Conservation (phyloP, 305 asterid species). For the Rubia tinctorum region DNA sequence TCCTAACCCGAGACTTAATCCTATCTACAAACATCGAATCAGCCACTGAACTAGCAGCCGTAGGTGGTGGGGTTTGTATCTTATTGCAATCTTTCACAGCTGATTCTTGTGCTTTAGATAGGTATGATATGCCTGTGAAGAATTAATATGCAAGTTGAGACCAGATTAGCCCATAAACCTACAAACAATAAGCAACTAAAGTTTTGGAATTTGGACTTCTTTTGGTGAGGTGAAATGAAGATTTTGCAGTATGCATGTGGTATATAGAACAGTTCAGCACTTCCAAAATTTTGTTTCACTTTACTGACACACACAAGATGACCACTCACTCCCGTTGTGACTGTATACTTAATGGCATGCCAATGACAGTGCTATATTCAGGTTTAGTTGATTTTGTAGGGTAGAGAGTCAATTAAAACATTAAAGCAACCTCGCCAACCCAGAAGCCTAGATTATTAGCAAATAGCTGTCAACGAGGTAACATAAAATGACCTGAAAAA, state of each 20-base stretch:
- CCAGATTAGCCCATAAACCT: not conserved
- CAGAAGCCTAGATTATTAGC: not conserved
- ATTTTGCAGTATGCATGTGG: not conserved
- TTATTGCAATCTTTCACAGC: conserved; percentile 38
- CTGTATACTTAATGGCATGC: not conserved
- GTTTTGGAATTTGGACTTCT: not conserved
- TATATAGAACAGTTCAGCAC: not conserved
- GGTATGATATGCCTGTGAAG: conserved; percentile 72
- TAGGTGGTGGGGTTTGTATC: conserved; percentile 34
- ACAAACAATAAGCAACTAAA: not conserved
- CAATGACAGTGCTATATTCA: not conserved
- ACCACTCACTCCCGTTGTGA: not conserved
- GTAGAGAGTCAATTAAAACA: not conserved
- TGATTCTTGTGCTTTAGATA: conserved; percentile 87
- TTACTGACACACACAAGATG: not conserved
- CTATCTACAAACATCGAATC: conserved; percentile 72
- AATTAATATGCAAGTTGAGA: not conserved
- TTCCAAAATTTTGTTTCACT: not conserved
- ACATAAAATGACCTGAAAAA: not conserved
- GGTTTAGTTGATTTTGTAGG: not conserved
- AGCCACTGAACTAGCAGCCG: conserved; percentile 52
- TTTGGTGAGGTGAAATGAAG: not conserved
- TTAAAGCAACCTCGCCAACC: not conserved
- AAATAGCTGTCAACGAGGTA: not conserved
- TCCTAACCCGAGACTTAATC: conserved; percentile 65